Evolutionary conservation across 805 yeast genomes (phyloP), one percentile per base, ranked within the genome.

Genomic region (Grigorovia jiainica): DNA sequence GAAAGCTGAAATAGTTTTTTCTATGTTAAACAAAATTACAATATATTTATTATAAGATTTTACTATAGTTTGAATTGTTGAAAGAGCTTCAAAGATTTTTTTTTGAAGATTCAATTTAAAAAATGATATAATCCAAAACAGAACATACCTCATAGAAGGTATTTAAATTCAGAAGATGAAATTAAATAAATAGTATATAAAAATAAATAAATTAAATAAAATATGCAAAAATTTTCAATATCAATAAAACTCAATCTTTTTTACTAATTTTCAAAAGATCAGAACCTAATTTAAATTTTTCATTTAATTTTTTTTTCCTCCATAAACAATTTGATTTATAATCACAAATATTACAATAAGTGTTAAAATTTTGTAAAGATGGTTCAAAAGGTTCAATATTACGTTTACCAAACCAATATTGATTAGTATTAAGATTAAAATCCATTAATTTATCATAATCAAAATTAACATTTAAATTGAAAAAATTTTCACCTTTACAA

Each of bases 391-490:
- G 70, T 24, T 50, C 52, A 1, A 85, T 83, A 3, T 54, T 56
- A 36, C 82, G 60, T 25, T 58, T 50, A 0, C 87, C 87, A 49
- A 66, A 64, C 87, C 87, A 82, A 47, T 78, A 73, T 19, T 53
- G 52, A 40, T 72, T 48, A 3, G 77, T 65, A 9, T 55, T 48
- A 0, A 47, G 36, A 2, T 72, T 54, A 7, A 63, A 55, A 2
- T 47, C 29, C 1, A 60, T 46, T 2, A 75, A 51, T 10, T 46
- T 51, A 0, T 47, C 39, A 5, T 54, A 50, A 38, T 69, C 63
- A 50, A 67, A 77, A 3, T 56, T 43, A 41, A 72, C 73, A 7
- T 53, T 37, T 0, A 66, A 53, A 16, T 67, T 67, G 20, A 66
- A 60, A 49, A 79, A 74, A 4, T 70, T 65, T 17, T 46, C 55